These are phyloP conservation scores for Penicillium herquei DNA, from an alignment of 495 filamentous ascomycete genomes.

Conservation along the genomic window DNA sequence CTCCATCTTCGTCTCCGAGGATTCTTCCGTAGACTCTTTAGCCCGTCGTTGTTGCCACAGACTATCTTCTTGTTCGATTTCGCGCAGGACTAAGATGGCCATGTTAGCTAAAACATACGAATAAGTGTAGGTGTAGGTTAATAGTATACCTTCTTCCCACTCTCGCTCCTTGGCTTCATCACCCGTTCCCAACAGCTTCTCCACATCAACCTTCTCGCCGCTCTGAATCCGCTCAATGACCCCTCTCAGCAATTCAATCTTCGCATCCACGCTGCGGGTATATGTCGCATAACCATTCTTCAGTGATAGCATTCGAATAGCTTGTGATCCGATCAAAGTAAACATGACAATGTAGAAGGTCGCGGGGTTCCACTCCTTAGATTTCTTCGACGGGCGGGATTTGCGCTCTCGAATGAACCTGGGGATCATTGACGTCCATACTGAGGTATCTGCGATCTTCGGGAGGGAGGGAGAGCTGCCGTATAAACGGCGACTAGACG, in stretches of 20 bases:
- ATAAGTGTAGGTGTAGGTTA: not conserved
- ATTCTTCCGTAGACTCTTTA: conserved; percentile 11
- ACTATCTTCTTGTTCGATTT: conserved; percentile 77
- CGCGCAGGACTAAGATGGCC: conserved; percentile 59
- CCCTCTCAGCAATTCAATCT: conserved; percentile 74
- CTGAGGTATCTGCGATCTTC: conserved; percentile 59
- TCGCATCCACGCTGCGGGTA: conserved; percentile 71
- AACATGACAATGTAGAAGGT: conserved; percentile 92
- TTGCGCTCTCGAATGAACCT: conserved; percentile 43
- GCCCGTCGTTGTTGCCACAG: conserved; percentile 50
- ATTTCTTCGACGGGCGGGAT: conserved; percentile 38
- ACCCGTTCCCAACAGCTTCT: conserved; percentile 76
- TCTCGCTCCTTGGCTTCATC: conserved; percentile 71
- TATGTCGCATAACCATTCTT: conserved; percentile 72
- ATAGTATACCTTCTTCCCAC: conserved; percentile 78
- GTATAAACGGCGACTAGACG: conserved; percentile 22
- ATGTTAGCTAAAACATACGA: conserved; percentile 12
- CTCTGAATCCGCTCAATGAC: conserved; percentile 77
- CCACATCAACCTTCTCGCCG: conserved; percentile 90
- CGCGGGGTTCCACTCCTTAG: conserved; percentile 86
- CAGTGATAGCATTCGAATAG: conserved; percentile 84
- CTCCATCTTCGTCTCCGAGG: conserved; percentile 9
- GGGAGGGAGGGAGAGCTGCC: conserved; percentile 45
- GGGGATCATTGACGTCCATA: conserved; percentile 70
- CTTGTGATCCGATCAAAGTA: conserved; percentile 87